Evolutionary conservation across 1,284 basidiomycete genomes (phyloP).

Genomic region (Ceratobasidium sp.): DNA sequence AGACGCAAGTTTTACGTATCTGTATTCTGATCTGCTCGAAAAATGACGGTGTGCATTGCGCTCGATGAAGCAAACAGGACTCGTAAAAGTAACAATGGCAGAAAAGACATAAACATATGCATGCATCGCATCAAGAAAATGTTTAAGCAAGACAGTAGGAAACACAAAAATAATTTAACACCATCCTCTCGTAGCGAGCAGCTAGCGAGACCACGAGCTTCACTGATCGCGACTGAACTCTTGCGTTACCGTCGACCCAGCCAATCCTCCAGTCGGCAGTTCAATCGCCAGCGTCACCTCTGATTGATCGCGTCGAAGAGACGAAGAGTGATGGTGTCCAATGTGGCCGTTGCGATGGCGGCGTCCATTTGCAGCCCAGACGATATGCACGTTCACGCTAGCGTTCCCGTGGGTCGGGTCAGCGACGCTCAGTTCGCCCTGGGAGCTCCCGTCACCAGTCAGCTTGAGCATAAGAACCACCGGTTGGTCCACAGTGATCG

Average conservation of each 20-base stretch:
- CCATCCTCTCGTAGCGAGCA: too few relatives aligned
- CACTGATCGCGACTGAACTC: background rate
- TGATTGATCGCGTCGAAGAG: background rate
- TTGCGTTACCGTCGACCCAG: slow-evolving; percentile 22
- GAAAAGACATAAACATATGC: background rate
- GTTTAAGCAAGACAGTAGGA: background rate
- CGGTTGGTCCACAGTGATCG: slow-evolving; percentile 2
- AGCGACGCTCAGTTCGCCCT: slow-evolving; percentile 10
- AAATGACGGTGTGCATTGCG: too few relatives aligned
- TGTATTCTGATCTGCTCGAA: too few relatives aligned
- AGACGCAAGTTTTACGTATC: too few relatives aligned
- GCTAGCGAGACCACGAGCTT: too few relatives aligned
- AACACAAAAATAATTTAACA: background rate
- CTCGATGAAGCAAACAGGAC: too few relatives aligned
- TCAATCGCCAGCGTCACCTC: background rate
- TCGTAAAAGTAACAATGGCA: too few relatives aligned
- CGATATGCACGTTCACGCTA: background rate
- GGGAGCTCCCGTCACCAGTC: background rate
- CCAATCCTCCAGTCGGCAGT: slow-evolving; percentile 27
- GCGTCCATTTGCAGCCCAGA: background rate
- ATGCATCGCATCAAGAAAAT: background rate
- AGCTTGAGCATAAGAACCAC: slow-evolving; percentile 21
- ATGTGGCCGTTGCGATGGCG: background rate
- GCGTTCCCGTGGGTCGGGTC: slow-evolving; percentile 20
- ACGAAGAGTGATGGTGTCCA: background rate